These are phyloP conservation scores for Sordariomycetes sp. DNA, from an alignment of 2,329 filamentous ascomycete species.

Conservation along the genomic window DNA sequence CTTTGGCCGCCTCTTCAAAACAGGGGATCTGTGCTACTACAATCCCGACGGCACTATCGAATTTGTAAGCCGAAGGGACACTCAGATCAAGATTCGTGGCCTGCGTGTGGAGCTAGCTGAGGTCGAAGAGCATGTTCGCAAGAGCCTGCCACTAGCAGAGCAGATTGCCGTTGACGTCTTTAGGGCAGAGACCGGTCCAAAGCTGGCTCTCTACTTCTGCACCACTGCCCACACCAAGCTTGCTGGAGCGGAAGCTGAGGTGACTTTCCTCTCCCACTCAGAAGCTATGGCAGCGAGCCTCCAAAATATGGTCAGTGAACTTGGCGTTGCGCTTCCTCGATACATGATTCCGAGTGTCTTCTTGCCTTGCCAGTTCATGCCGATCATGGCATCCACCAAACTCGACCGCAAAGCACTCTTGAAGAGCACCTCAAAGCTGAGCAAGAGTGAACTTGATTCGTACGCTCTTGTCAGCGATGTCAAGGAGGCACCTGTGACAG, in stretches of 20 bases:
- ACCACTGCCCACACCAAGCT: too few relatives aligned
- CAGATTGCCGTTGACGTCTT: constrained; percentile 3
- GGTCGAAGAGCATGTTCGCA: constrained; percentile 5
- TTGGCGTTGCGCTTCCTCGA: constrained; percentile 7
- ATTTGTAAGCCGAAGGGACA: constrained; percentile 43
- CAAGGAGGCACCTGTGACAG: background rate
- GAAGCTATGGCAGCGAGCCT: background rate
- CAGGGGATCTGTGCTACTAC: constrained; percentile 36
- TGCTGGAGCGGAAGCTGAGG: too few relatives aligned
- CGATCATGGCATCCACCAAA: constrained; percentile 9
- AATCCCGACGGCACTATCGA: constrained; percentile 27
- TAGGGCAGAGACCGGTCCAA: background rate
- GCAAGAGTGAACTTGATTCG: background rate
- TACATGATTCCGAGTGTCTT: constrained; percentile 12
- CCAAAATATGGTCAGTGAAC: background rate
- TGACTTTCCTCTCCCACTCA: too few relatives aligned
- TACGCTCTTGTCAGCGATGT: background rate
- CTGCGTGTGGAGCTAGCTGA: constrained; percentile 38
- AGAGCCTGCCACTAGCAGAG: too few relatives aligned
- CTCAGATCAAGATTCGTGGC: constrained; percentile 50
- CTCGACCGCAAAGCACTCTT: constrained; percentile 1
- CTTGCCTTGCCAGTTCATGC: constrained; percentile 9
- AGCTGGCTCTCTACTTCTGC: constrained; percentile 1
- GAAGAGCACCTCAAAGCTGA: background rate
- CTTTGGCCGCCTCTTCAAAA: constrained; percentile 26